Evolutionary conservation across 2,329 filamentous ascomycete species (phyloP).

Genomic region (Colletotrichum karsti): DNA sequence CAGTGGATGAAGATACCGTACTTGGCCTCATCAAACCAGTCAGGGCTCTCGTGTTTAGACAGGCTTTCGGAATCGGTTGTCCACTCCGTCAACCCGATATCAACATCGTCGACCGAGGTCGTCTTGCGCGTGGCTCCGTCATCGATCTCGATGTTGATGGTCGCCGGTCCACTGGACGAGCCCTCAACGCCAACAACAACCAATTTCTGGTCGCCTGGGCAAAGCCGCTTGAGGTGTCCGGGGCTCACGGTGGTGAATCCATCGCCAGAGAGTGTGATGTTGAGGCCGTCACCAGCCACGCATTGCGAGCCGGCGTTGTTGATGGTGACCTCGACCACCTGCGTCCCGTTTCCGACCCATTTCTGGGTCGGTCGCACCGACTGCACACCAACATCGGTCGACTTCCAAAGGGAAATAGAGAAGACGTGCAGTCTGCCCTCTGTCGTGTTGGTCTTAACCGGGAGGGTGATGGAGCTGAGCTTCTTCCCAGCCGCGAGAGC

Average conservation of each 20-base stretch:
- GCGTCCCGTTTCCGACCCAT: slow-evolving; percentile 42
- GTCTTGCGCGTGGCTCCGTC: slow-evolving; percentile 23
- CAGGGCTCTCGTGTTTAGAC: slow-evolving; percentile 50
- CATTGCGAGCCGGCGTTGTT: slow-evolving; percentile 47
- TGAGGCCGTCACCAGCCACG: slow-evolving; percentile 37
- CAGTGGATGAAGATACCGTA: slow-evolving; percentile 70
- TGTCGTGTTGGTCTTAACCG: slow-evolving; percentile 43
- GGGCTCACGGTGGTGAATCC: slow-evolving; percentile 53
- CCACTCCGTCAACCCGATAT: slow-evolving; percentile 46
- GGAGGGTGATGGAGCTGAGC: slow-evolving; percentile 49
- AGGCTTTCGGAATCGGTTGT: slow-evolving; percentile 44
- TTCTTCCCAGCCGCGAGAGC: slow-evolving; percentile 45
- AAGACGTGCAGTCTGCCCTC: slow-evolving; percentile 52
- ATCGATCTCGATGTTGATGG: slow-evolving; percentile 33
- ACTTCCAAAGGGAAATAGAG: slow-evolving; percentile 45
- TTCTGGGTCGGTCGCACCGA: slow-evolving; percentile 53
- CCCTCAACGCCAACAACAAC: slow-evolving; percentile 46
- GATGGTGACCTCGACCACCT: slow-evolving; percentile 50
- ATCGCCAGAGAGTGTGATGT: slow-evolving; percentile 38
- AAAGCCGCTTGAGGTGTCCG: slow-evolving; percentile 47
- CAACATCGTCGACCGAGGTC: slow-evolving; percentile 30
- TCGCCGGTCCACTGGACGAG: slow-evolving; percentile 31
- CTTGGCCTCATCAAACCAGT: slow-evolving; percentile 64
- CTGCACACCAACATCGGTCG: slow-evolving; percentile 42
- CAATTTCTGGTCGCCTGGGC: slow-evolving; percentile 52